These are phyloP conservation scores for Crithidia expoeki DNA, from an alignment of 208 protist species.

Conservation along the genomic window DNA sequence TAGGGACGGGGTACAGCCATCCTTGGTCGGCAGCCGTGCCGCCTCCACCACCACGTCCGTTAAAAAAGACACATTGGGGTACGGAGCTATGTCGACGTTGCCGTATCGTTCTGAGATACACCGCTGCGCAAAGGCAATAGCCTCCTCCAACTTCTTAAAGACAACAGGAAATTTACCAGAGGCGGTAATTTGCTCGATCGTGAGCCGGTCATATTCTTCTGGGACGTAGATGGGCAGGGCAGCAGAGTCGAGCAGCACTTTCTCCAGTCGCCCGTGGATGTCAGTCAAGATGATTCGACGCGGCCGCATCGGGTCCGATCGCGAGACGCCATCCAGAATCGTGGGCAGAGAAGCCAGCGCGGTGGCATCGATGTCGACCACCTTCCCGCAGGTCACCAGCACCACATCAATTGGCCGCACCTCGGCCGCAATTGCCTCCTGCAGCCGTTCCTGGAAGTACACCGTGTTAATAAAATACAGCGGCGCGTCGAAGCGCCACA, in stretches of 20 bases:
- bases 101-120: slow-evolving; percentile 50
- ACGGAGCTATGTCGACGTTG: slow-evolving; percentile 55
- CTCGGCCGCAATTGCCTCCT: slow-evolving; percentile 38
- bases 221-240: slow-evolving; percentile 52
- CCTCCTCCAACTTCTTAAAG: slow-evolving; percentile 50
- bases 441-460: slow-evolving; percentile 56
- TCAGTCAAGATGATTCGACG: slow-evolving; percentile 53
- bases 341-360: slow-evolving; percentile 37
- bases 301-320: slow-evolving; percentile 23
- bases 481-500: slow-evolving; percentile 69
- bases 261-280: slow-evolving; percentile 56
- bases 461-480: slow-evolving; percentile 59
- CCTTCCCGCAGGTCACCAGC: slow-evolving; percentile 51
- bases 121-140: slow-evolving; percentile 50
- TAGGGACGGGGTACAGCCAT: slow-evolving; percentile 13
- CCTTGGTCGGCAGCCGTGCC: slow-evolving; percentile 28
- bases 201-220: slow-evolving; percentile 51
- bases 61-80: slow-evolving; percentile 57
- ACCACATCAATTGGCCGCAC: slow-evolving; percentile 59
- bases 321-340: slow-evolving; percentile 35
- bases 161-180: slow-evolving; percentile 53
- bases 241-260: slow-evolving; percentile 45
- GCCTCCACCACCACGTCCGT: slow-evolving; percentile 51
- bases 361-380: slow-evolving; percentile 62
- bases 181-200: slow-evolving; percentile 35